Percentiles rank a stretch among this genome's conserved stretches.
These are phyloP conservation scores for Ophiosphaerella herpotricha DNA, from an alignment of 2,329 filamentous ascomycete genomes.

Conservation along the genomic window DNA sequence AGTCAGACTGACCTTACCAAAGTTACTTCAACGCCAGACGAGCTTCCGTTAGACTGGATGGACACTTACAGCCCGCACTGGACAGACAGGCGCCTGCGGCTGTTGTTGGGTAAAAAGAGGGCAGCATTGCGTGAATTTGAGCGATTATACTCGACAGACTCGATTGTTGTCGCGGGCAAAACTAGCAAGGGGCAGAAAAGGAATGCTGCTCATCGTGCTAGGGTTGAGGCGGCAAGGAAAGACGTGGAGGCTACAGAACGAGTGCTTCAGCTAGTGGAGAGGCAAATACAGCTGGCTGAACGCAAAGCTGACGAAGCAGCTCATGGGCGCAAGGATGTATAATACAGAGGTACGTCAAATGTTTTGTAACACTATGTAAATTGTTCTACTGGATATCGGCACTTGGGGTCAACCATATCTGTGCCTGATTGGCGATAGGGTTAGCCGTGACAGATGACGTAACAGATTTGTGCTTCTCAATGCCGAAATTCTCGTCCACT, in stretches of 20 bases:
- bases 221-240: slow-evolving; percentile 2
- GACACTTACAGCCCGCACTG: slow-evolving; percentile 4
- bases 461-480: too few relatives aligned
- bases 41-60: background rate
- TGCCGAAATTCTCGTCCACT: too few relatives aligned
- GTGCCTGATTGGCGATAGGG: too few relatives aligned
- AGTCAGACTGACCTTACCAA: background rate
- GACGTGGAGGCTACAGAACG: slow-evolving; percentile 20
- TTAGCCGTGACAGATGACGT: background rate
- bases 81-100: slow-evolving; percentile 8
- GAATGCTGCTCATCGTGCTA: too few relatives aligned
- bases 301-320: background rate
- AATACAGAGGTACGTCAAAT: too few relatives aligned
- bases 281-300: slow-evolving; percentile 14
- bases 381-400: too few relatives aligned
- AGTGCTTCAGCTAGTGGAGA: slow-evolving; percentile 21
- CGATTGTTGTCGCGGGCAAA: too few relatives aligned
- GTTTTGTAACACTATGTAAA: too few relatives aligned
- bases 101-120: slow-evolving; percentile 12
- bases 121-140: slow-evolving; percentile 4
- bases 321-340: background rate
- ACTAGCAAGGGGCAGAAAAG: too few relatives aligned
- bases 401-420: too few relatives aligned
- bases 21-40: background rate
- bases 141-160: background rate